These are phyloP conservation scores for Cyclotella kingstonii DNA, from an alignment of 108 stramenopile species.

Conservation along the genomic window DNA sequence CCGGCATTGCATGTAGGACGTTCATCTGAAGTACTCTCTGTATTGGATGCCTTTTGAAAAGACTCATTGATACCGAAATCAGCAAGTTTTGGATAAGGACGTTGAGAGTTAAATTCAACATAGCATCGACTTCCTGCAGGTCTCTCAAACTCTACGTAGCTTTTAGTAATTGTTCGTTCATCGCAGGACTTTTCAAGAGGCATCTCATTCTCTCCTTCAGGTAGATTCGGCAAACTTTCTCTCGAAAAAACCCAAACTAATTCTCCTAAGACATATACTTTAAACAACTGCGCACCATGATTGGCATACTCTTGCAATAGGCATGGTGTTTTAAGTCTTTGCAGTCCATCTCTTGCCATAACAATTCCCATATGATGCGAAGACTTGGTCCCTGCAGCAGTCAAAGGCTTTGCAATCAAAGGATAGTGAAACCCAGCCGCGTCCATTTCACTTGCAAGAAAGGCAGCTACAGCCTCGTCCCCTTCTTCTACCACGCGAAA, in stretches of 20 bases:
- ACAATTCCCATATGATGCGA: conserved; percentile 80
- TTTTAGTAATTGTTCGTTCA: conserved; percentile 11
- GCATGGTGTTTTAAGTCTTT: conserved; percentile 45
- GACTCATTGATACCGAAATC: conserved; percentile 63
- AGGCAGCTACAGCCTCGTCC: background rate
- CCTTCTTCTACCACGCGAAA: conserved; percentile 53
- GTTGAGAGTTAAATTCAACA: conserved; percentile 86
- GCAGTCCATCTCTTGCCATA: conserved; percentile 53
- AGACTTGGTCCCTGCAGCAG: conserved; percentile 80
- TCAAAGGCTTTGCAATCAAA: conserved; percentile 81
- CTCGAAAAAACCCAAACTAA: conserved; percentile 74
- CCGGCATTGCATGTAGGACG: conserved; percentile 6
- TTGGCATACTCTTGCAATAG: conserved; percentile 83
- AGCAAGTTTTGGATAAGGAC: conserved; percentile 71
- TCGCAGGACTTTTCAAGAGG: background rate
- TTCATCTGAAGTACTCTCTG: background rate
- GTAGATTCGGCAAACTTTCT: conserved; percentile 75
- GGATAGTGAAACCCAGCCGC: conserved; percentile 53
- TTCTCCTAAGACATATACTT: conserved; percentile 86
- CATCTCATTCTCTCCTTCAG: conserved; percentile 33
- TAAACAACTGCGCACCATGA: conserved; percentile 77
- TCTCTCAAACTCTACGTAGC: conserved; percentile 44
- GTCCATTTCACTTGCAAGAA: conserved; percentile 36
- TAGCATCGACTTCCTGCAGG: conserved; percentile 42
- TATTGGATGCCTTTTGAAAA: background rate